These are phyloP conservation scores for Pichia manshurica DNA, from an alignment of 805 yeast species.

Conservation along the genomic window DNA sequence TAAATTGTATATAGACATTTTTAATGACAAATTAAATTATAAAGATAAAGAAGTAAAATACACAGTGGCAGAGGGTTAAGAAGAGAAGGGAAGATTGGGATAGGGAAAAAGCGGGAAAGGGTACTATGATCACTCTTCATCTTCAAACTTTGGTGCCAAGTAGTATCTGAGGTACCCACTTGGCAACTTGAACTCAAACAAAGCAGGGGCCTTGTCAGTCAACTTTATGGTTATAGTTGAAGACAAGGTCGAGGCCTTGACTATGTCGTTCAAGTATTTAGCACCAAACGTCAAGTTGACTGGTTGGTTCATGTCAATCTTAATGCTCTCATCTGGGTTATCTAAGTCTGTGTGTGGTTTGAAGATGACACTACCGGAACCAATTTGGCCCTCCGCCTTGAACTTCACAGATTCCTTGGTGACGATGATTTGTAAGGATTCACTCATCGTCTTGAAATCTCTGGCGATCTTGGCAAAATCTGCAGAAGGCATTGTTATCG, in stretches of 20 bases:
- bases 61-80: too few species aligned
- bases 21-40: constrained; percentile 4
- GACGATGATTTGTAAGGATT: constrained; percentile 77
- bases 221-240: constrained; percentile 74
- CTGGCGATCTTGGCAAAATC: constrained; percentile 88
- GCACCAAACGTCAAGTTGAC: constrained; percentile 88
- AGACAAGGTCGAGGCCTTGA: constrained; percentile 82
- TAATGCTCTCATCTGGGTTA: constrained; percentile 66
- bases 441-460: constrained; percentile 81
- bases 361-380: constrained; percentile 78
- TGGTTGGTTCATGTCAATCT: constrained; percentile 76
- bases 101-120: neutral
- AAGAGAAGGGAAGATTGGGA: neutral
- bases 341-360: constrained; percentile 83
- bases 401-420: constrained; percentile 91
- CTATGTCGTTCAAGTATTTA: constrained; percentile 83
- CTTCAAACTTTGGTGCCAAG: constrained; percentile 97
- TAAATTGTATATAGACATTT: neutral
- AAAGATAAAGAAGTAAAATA: constrained; percentile 6
- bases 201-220: constrained; percentile 87
- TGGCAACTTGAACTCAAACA: constrained; percentile 85
- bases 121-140: constrained; percentile 53
- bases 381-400: constrained; percentile 85
- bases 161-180: constrained; percentile 93
- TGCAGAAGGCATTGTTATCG: constrained; percentile 76